phyloP scores from a whole-genome alignment of 1,284 basidiomycete species.

The Meira nashicola region DNA sequence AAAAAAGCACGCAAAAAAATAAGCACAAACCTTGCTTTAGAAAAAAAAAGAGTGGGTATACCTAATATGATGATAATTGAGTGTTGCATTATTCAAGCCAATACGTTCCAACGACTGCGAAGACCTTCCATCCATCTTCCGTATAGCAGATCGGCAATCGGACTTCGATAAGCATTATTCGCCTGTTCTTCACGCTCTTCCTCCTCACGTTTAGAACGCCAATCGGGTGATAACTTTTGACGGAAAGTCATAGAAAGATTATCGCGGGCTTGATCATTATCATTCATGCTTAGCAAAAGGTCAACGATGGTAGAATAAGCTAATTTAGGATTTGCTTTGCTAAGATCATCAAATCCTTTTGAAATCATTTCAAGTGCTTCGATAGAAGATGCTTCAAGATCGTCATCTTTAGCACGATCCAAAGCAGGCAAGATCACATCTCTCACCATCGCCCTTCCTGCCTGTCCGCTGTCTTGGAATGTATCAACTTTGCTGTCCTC shows the following conservation, averaged over 20 bases:
- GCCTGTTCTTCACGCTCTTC: conserved; percentile 54
- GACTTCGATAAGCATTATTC: conserved; percentile 54
- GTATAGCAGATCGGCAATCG: conserved; percentile 87
- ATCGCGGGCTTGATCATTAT: conserved; percentile 25
- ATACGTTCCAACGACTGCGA: conserved; percentile 31
- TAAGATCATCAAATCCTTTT: conserved; percentile 78
- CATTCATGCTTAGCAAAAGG: conserved; percentile 79
- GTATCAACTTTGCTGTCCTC: neutral
- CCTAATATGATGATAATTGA: too few species aligned
- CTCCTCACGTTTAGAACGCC: conserved; percentile 14
- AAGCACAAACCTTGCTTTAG: too few species aligned
- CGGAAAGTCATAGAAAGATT: conserved; percentile 34
- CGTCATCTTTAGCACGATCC: conserved; percentile 55
- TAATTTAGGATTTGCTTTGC: conserved; percentile 71
- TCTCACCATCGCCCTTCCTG: conserved; percentile 30
- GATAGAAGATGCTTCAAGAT: conserved; percentile 79
- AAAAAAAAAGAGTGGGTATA: too few species aligned
- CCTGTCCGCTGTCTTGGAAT: conserved; percentile 7
- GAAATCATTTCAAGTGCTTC: conserved; percentile 84
- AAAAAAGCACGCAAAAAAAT: too few species aligned
- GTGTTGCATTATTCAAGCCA: neutral
- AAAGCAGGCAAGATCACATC: conserved; percentile 41
- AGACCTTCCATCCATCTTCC: conserved; percentile 91
- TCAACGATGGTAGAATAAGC: conserved; percentile 82
- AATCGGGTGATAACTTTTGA: conserved; percentile 16